These are phyloP conservation scores for Aphanomyces euteiches DNA, from an alignment of 352 stramenopile species.

Conservation along the genomic window DNA sequence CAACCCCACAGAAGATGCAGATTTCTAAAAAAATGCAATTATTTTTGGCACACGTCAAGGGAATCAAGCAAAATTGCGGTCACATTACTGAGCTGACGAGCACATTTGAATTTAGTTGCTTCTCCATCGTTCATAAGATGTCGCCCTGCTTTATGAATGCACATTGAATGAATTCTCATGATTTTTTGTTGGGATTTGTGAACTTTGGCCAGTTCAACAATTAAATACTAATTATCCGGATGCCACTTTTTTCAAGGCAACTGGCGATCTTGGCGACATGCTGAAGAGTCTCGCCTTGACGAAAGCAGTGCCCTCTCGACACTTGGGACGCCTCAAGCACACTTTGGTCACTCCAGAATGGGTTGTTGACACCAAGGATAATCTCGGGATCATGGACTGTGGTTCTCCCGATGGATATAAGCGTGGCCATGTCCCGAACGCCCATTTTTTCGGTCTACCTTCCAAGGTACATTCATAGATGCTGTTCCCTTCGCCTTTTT, in stretches of 20 bases:
- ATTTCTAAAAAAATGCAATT: no score
- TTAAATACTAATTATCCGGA: background rate
- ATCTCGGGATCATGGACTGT: slow-evolving; percentile 23
- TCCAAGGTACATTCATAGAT: slow-evolving; percentile 16
- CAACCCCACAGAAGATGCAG: no score
- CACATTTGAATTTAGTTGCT: no score
- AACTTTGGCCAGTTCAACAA: background rate
- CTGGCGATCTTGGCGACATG: background rate
- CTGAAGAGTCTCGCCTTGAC: no score
- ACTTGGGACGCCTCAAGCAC: background rate
- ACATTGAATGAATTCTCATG: no score
- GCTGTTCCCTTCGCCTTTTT: background rate
- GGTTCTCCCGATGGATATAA: slow-evolving; percentile 22
- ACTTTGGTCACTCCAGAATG: slow-evolving; percentile 22
- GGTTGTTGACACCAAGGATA: slow-evolving; percentile 14
- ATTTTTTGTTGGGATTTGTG: background rate
- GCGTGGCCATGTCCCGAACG: slow-evolving; percentile 24
- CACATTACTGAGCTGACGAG: no score
- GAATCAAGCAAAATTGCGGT: no score
- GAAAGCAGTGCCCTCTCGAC: background rate
- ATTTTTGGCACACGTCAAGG: no score
- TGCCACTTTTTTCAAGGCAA: background rate
- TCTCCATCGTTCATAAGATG: no score
- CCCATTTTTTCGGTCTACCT: slow-evolving; percentile 13
- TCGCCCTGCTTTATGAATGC: no score